Evolutionary conservation across 805 yeast species (phyloP).

Genomic region (Pichia deserticola): DNA sequence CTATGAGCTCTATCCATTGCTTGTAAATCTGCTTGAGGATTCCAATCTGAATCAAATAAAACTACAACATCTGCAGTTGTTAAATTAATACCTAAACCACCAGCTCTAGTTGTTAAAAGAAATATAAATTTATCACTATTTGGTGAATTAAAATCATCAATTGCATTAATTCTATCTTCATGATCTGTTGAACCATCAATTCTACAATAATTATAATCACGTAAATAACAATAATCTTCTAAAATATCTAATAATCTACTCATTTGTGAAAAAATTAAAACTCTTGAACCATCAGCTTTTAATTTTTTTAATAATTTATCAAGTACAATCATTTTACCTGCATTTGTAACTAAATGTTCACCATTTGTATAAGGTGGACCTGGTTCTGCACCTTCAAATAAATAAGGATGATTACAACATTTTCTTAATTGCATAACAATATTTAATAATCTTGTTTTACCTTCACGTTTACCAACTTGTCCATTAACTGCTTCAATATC

Average conservation of each 20-base stretch:
- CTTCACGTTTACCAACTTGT: conserved; percentile 87
- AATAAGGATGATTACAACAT: conserved; percentile 95
- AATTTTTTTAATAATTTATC: conserved; percentile 74
- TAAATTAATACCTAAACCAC: conserved; percentile 90
- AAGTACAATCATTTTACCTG: conserved; percentile 85
- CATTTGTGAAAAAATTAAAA: conserved; percentile 90
- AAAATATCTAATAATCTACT: conserved; percentile 79
- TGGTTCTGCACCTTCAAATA: conserved; percentile 98
- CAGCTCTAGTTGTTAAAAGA: conserved; percentile 88
- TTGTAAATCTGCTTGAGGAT: conserved; percentile 95
- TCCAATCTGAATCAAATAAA: conserved; percentile 92
- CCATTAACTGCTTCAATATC: conserved; percentile 97
- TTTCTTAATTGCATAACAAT: conserved; percentile 96
- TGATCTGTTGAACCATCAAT: conserved; percentile 93
- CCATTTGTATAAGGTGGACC: conserved; percentile 97
- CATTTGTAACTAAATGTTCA: conserved; percentile 83
- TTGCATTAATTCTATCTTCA: conserved; percentile 86
- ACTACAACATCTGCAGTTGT: conserved; percentile 90
- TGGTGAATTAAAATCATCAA: conserved; percentile 84
- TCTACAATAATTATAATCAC: conserved; percentile 82
- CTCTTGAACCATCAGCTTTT: conserved; percentile 76
- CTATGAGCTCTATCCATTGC: conserved; percentile 99
- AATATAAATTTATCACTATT: conserved; percentile 78
- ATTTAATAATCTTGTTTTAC: conserved; percentile 81
- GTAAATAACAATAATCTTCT: conserved; percentile 83